Evolutionary conservation across 2,329 filamentous ascomycete genomes (phyloP).

Genomic region (Xylaria digitata): DNA sequence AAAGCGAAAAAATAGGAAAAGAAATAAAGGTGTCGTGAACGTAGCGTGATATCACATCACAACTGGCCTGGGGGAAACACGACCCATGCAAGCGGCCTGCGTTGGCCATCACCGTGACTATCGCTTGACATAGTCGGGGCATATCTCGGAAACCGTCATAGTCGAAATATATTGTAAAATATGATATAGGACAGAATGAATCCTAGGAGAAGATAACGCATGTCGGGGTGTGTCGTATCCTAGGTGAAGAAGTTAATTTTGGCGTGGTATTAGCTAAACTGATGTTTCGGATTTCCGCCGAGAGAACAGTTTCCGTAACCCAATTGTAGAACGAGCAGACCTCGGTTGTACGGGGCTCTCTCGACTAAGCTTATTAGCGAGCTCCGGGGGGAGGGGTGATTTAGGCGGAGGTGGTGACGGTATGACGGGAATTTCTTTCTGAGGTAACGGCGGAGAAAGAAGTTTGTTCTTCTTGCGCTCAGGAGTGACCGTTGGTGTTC

Average conservation of each 20-base stretch:
- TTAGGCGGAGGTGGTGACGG: conserved; percentile 38
- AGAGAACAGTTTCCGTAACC: conserved; percentile 44
- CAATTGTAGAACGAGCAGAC: conserved; percentile 39
- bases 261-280: conserved; percentile 3
- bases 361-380: conserved; percentile 8
- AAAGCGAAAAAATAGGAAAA: too few relatives aligned
- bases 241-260: neutral
- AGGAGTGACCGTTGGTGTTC: conserved; percentile 36
- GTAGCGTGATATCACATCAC: conserved; percentile 20
- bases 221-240: neutral
- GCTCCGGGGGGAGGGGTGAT: conserved; percentile 28
- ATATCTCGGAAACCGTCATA: neutral
- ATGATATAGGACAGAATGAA: neutral
- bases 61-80: neutral
- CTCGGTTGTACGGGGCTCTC: conserved; percentile 36
- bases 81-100: neutral
- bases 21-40: conserved; percentile 13
- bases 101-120: conserved; percentile 2
- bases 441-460: conserved; percentile 28
- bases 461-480: conserved; percentile 41
- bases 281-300: conserved; percentile 39
- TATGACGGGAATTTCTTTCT: conserved; percentile 28
- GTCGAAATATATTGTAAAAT: conserved; percentile 19
- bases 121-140: neutral
- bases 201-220: neutral